Evolutionary conservation across 345 rosid genomes (phyloP).

Genomic region (Corymbia maculata): DNA sequence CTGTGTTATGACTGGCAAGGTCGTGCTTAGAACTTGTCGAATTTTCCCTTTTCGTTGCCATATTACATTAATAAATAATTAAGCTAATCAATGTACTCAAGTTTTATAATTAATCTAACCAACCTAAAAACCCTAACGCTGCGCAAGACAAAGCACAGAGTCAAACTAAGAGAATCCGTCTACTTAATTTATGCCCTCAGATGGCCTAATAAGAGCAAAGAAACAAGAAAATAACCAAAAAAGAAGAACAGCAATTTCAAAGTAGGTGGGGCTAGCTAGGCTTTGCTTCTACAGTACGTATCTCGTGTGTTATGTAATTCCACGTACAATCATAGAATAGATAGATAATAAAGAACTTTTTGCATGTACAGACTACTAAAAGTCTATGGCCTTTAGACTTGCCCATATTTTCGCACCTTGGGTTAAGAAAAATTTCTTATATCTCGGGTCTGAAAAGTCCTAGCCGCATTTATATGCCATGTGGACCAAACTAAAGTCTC

Average conservation of each 20-base stretch:
- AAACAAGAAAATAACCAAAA: background rate
- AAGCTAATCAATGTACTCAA: background rate
- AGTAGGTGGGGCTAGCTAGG: background rate
- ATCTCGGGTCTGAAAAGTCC: background rate
- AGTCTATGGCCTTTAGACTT: slow-evolving; percentile 17
- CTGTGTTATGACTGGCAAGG: background rate
- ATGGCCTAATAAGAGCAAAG: background rate
- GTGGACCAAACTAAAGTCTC: background rate
- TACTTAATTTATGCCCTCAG: background rate
- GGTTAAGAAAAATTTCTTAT: background rate
- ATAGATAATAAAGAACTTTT: background rate
- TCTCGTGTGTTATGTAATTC: background rate
- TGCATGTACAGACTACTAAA: background rate
- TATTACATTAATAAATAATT: background rate
- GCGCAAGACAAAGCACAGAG: background rate
- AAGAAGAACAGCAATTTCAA: background rate
- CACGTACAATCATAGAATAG: background rate
- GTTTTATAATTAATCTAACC: background rate
- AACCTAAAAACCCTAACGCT: background rate
- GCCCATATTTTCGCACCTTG: background rate
- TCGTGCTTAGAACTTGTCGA: background rate
- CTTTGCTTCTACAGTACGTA: background rate
- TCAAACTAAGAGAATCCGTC: background rate
- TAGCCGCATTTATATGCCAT: background rate
- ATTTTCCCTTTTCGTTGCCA: background rate